phyloP scores from a whole-genome alignment of 257 asterid species.

The Avicennia marina region DNA sequence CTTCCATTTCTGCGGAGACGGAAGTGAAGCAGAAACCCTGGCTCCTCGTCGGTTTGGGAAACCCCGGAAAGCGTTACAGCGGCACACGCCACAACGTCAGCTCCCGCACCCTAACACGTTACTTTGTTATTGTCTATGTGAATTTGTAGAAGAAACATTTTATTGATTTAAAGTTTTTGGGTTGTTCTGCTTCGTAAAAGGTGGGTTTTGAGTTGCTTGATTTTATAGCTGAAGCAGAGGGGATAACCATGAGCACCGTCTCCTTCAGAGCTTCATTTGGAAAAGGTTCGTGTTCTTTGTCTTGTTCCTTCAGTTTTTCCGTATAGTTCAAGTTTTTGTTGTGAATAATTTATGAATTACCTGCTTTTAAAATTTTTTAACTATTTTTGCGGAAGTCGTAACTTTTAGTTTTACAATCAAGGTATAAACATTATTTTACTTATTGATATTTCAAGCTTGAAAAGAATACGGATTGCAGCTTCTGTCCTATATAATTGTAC shows the following conservation, averaged over 20 bases:
- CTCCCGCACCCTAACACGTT: background rate
- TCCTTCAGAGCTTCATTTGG: conserved; percentile 87
- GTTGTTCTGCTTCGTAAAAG: conserved; percentile 28
- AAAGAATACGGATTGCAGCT: too few relatives aligned
- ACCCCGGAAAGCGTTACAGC: conserved; percentile 81
- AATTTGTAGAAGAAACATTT: background rate
- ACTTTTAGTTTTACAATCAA: background rate
- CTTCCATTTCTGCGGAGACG: conserved; percentile 33
- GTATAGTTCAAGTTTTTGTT: too few relatives aligned
- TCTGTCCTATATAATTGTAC: too few relatives aligned
- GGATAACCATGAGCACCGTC: conserved; percentile 59
- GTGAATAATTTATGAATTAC: too few relatives aligned
- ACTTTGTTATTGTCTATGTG: background rate
- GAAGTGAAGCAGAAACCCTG: conserved; percentile 59
- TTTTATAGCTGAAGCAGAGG: conserved; percentile 82
- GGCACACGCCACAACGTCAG: conserved; percentile 87
- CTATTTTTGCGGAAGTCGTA: too few relatives aligned
- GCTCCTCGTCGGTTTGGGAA: conserved; percentile 98
- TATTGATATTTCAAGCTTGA: too few relatives aligned
- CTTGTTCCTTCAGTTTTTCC: background rate
- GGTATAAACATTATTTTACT: background rate
- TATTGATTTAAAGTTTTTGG: conserved; percentile 13
- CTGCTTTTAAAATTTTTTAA: too few relatives aligned
- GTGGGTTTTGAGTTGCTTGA: conserved; percentile 96
- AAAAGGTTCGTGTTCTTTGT: conserved; percentile 42